Evolutionary conservation across 495 filamentous ascomycete genomes (phyloP), one percentile per base, ranked within the genome.

Genomic region (Penicillium pulvis): DNA sequence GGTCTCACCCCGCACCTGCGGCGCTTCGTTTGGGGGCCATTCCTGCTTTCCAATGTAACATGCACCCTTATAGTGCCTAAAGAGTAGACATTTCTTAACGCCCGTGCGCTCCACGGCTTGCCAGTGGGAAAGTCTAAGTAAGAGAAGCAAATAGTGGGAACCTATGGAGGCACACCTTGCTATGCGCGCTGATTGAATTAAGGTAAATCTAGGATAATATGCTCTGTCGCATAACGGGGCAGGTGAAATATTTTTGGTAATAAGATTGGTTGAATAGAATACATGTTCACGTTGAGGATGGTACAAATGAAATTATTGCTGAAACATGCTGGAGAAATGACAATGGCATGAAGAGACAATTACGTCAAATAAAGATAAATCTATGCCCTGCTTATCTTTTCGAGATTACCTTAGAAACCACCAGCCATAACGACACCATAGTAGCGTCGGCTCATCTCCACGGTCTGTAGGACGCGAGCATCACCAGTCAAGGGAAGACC

Each of bases 401-500:
- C 20, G 19, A 53, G 20, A 36, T 33, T 16, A 41, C 39, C 51
- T 70, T 63, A 78, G 48, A 78, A 69, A 20, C 67, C 78, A 49
- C 76, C 74, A 14, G 79, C 79, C 75, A 85, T 79, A 42, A 83
- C 71, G 48, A 76, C 71, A 17, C 71, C 67, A 61, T 90, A 92
- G 65, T 91, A 91, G 24, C 81, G 79, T 56, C 86, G 75, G 62
- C 87, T 88, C 69, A 92, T 76, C 54, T 89, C 83, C 39, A 82
- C 79, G 4, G 86, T 86, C 67, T 92, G 87, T 65, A 80, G 76
- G 39, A 91, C 66, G 51, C 87, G 84, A 17, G 80, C 79, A 71
- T 92, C 88, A 58, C 89, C 87, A 9, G 87, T 89, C 16, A 92
- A 75, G 10, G 90, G 90, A 28, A 93, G 75, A 50, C 82, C 73